A percentile compares a stretch with the other conserved stretches of the same genome.
phyloP scores from a whole-genome alignment of 805 yeast genomes.

The Kuraishia capsulata region DNA sequence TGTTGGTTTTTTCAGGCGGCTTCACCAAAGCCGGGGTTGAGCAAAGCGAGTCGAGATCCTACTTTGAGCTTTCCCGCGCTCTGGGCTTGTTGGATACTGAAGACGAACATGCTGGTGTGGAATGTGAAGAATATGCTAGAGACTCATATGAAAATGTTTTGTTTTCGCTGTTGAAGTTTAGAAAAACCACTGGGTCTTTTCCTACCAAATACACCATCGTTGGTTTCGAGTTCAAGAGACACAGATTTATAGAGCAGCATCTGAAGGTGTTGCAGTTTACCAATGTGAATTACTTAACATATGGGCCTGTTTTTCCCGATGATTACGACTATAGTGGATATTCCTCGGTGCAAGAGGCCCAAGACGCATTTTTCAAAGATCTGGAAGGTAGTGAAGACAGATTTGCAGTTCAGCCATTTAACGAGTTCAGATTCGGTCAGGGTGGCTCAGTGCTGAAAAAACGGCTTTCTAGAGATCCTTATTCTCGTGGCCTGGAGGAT shows the following conservation, averaged over 20 bases:
- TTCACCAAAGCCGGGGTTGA: conserved; percentile 56
- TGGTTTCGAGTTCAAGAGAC: conserved; percentile 68
- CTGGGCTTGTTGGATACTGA: conserved; percentile 14
- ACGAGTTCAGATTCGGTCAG: conserved; percentile 50
- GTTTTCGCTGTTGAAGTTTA: conserved; percentile 46
- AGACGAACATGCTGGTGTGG: conserved; percentile 8
- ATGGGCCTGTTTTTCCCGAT: conserved; percentile 2
- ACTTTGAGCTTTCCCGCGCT: conserved; percentile 32
- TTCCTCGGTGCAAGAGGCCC: conserved; percentile 8
- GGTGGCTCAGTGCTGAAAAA: conserved; percentile 33
- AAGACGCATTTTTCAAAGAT: conserved; percentile 34
- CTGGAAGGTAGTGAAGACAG: conserved; percentile 38
- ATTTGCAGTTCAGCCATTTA: conserved; percentile 46
- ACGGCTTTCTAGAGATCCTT: conserved; percentile 50
- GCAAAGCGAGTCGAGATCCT: conserved; percentile 54
- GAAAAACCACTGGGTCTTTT: conserved; percentile 32
- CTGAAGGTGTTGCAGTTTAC: conserved; percentile 40
- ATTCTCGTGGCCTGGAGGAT: conserved; percentile 6
- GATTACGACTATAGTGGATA: neutral
- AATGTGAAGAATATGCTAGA: conserved; percentile 62
- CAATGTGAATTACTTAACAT: conserved; percentile 11
- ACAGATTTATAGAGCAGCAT: conserved; percentile 49
- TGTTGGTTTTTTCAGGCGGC: conserved; percentile 42
- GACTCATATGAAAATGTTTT: conserved; percentile 76
- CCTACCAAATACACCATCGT: conserved; percentile 49